A percentile compares a stretch with the other conserved stretches of the same genome.
Conservation (phyloP, 345 rosid species). For the Gossypium raimondii region DNA sequence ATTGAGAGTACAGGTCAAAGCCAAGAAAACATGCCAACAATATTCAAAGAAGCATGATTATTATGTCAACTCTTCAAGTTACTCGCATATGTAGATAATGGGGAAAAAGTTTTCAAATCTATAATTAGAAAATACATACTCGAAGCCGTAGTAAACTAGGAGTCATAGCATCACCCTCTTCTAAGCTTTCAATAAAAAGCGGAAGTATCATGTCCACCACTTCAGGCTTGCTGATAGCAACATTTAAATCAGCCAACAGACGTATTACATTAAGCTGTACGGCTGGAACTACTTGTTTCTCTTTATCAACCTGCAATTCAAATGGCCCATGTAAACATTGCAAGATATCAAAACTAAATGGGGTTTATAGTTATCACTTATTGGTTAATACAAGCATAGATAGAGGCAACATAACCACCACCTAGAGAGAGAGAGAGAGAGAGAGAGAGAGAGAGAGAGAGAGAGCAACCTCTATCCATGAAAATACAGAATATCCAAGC, state of each 20-base stretch:
- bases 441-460: too few species aligned
- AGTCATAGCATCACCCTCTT: slow-evolving; percentile 95
- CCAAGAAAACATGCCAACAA: slow-evolving; percentile 26
- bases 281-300: slow-evolving; percentile 66
- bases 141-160: slow-evolving; percentile 87
- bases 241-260: slow-evolving; percentile 89
- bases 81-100: slow-evolving; percentile 11
- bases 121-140: slow-evolving; percentile 45
- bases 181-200: slow-evolving; percentile 90
- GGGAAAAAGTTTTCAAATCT: slow-evolving; percentile 6
- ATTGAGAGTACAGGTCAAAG: slow-evolving; percentile 19
- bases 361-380: not conserved
- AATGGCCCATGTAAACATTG: slow-evolving; percentile 8
- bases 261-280: slow-evolving; percentile 86
- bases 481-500: slow-evolving; percentile 2
- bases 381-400: slow-evolving; percentile 7
- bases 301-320: slow-evolving; percentile 72
- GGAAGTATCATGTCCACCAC: slow-evolving; percentile 98
- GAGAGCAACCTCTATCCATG: not conserved
- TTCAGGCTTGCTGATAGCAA: slow-evolving; percentile 85
- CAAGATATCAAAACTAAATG: not conserved
- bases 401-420: not conserved
- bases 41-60: slow-evolving; percentile 20
- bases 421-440: too few species aligned
- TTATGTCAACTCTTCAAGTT: not conserved